These are phyloP conservation scores for Polytrichum commune DNA, from an alignment of 225 moss, liverwort and hornwort species.

Conservation along the genomic window DNA sequence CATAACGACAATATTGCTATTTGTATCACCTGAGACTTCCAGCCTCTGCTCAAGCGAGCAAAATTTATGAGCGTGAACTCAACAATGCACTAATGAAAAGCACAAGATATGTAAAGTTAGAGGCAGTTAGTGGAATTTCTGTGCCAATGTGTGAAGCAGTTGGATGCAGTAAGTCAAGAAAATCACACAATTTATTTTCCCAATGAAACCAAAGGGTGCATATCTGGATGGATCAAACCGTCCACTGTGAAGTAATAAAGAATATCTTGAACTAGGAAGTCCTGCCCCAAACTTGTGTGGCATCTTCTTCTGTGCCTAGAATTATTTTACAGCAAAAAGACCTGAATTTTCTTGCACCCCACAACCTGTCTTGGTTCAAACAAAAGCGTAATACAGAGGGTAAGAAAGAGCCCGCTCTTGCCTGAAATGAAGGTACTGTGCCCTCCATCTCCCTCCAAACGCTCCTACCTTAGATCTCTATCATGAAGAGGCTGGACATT, in stretches of 20 bases:
- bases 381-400: constrained; percentile 18
- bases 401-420: constrained; percentile 31
- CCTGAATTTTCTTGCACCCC: constrained; percentile 19
- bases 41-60: too few species aligned
- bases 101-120: too few species aligned
- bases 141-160: not conserved
- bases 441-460: constrained; percentile 30
- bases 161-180: constrained; percentile 10
- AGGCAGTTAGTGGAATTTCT: too few species aligned
- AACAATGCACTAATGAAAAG: too few species aligned
- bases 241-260: constrained; percentile 61
- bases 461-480: constrained; percentile 4
- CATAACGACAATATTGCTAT: too few species aligned
- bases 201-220: constrained; percentile 45
- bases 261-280: constrained; percentile 65
- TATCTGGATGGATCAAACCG: constrained; percentile 37
- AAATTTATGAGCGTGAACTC: too few species aligned
- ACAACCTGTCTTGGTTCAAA: constrained; percentile 34
- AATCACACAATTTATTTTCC: constrained; percentile 57
- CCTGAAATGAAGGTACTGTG: constrained; percentile 30
- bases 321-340: constrained; percentile 69
- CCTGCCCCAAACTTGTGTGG: constrained; percentile 58
- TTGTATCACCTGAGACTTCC: too few species aligned
- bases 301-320: constrained; percentile 42
- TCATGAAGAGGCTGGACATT: constrained; percentile 19